Evolutionary conservation across 192 early-diverging fungal genomes (phyloP).

Genomic region (Podila epicladia): DNA sequence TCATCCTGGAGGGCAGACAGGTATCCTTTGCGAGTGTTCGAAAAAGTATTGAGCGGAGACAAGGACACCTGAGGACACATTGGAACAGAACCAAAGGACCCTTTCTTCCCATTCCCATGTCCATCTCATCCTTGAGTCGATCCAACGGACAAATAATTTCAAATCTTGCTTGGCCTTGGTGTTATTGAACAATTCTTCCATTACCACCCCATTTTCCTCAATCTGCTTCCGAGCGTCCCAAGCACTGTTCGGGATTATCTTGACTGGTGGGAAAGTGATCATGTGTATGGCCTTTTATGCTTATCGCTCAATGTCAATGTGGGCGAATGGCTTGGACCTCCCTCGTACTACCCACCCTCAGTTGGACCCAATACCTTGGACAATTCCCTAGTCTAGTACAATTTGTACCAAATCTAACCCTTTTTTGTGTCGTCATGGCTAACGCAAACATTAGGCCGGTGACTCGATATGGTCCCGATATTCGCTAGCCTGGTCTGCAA

Average conservation of each 20-base stretch:
- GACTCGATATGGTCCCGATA: constrained; percentile 51
- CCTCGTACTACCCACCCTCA: too few species aligned
- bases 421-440: not conserved
- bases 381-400: not conserved
- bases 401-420: not conserved
- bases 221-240: not conserved
- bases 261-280: constrained; percentile 2
- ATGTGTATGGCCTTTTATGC: not conserved
- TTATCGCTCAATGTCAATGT: not conserved
- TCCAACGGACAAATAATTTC: not conserved
- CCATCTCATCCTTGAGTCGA: not conserved
- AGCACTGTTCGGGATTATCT: not conserved
- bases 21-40: not conserved
- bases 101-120: not conserved
- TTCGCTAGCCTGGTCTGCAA: constrained; percentile 44
- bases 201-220: too few species aligned
- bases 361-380: not conserved
- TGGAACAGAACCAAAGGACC: not conserved
- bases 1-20: not conserved
- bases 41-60: not conserved
- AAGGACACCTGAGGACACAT: not conserved
- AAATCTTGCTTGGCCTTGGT: too few species aligned
- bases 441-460: constrained; percentile 26
- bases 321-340: too few species aligned
- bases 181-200: too few species aligned